Evolutionary conservation across 805 yeast species (phyloP).

Genomic region (Yarrowia sp.): DNA sequence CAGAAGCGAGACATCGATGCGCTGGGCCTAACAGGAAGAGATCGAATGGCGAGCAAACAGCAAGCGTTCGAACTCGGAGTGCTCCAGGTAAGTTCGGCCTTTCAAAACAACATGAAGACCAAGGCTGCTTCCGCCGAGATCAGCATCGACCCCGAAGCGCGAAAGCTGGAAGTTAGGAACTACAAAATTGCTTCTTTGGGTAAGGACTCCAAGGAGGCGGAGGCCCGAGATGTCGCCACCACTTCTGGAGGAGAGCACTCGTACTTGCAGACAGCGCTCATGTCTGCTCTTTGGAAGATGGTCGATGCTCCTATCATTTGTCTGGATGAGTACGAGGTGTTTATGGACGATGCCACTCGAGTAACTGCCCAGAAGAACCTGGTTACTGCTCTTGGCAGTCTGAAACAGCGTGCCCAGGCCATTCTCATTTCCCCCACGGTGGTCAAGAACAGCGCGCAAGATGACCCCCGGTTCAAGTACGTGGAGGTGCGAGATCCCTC

Average conservation of each 20-base stretch:
- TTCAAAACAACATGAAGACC: neutral
- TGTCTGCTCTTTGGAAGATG: constrained; percentile 89
- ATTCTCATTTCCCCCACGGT: constrained; percentile 35
- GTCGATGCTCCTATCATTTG: constrained; percentile 90
- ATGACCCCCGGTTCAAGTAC: constrained; percentile 16
- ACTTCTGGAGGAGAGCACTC: constrained; percentile 98
- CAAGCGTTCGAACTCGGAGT: neutral
- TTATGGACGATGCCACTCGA: constrained; percentile 67
- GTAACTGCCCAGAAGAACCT: constrained; percentile 21
- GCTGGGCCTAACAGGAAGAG: neutral
- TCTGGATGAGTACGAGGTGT: constrained; percentile 94
- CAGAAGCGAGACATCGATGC: constrained; percentile 4
- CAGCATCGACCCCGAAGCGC: constrained; percentile 56
- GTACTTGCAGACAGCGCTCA: constrained; percentile 85
- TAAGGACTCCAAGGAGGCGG: neutral
- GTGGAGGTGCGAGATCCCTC: constrained; percentile 30
- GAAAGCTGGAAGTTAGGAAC: constrained; percentile 46
- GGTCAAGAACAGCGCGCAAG: neutral
- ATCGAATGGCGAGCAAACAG: neutral
- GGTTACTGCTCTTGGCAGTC: neutral
- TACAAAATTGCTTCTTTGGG: neutral
- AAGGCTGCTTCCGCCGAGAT: constrained; percentile 22
- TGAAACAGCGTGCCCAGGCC: constrained; percentile 15
- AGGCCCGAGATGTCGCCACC: constrained; percentile 70
- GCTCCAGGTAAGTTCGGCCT: neutral